Base-by-base conservation (phyloP, 2,329 filamentous ascomycete species). In the Tolypocladium sp. region DNA sequence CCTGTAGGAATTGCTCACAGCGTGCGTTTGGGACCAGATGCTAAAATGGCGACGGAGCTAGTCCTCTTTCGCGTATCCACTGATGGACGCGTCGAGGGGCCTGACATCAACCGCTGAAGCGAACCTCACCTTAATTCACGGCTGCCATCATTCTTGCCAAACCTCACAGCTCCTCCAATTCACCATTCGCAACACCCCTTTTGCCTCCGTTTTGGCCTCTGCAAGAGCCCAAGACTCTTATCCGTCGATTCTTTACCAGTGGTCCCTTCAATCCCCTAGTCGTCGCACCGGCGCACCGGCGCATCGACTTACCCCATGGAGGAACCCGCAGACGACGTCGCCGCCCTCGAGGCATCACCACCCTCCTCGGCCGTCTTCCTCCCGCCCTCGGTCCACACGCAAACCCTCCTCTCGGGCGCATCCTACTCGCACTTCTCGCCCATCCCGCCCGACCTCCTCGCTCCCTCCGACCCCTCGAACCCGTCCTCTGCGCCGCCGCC, bases 401-500 rank as follows among this genome's bases (percentile, higher is more conserved):
- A 74, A 22, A 70, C 75, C 44, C 79, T 92, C 62, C 76, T 89
- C 65, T 70, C 79, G 46, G 89, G 89, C 70, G 79, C 80, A 54
- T 87, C 88, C 46, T 91, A 90, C 76, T 80, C 83, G 13, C 82
- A 92, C 73, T 90, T 86, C 77, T 90, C 89, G 0, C 77, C 83
- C 20, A 79, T 90, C 1, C 90, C 90, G 1, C 69, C 81, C 0
- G 71, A 75, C n/a, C 82, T 91, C 57, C 80, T 80, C 27, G 22
- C 58, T 3, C 72, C 79, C 1, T 66, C 76, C 61, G 64, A 76
- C 56, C 63, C 69, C 9, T 66, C 67, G 2, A 70, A 72, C 51
- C 67, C 74, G 4, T 62, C 69, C 22, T 66, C 74, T 20, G 69
- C 73, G 17, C 70, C 71, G 9, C 63, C 69, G 15, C 67, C 70